A percentile compares a stretch with the other conserved stretches of the same genome.
These are phyloP conservation scores for Hericium rajendrae DNA, from an alignment of 768 basidiomycete species.

Conservation along the genomic window DNA sequence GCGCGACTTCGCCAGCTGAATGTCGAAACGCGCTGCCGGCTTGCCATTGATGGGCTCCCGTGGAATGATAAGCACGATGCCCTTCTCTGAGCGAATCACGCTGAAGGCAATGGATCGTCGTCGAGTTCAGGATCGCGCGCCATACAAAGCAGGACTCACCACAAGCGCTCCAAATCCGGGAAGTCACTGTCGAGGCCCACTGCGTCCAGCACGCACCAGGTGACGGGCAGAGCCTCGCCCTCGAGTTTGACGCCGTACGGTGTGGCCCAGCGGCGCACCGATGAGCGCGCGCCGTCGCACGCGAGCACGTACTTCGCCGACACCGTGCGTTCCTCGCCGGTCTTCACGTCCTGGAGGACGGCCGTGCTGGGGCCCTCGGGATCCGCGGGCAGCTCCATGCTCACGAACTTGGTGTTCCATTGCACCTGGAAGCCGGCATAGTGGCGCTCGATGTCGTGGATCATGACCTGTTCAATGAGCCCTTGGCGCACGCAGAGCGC, in stretches of 20 bases:
- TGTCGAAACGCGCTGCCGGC: conserved; percentile 5
- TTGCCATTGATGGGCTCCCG: conserved; percentile 7
- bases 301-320: conserved; percentile 2
- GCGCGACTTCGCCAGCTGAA: conserved; percentile 4
- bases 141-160: background rate
- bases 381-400: conserved; percentile 2
- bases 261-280: conserved; percentile 1
- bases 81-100: conserved; percentile 3
- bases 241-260: conserved; percentile 1
- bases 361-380: background rate
- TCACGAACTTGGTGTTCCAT: conserved; percentile 3
- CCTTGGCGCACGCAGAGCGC: conserved; percentile 3
- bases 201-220: conserved; percentile 7
- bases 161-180: conserved; percentile 6
- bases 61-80: conserved; percentile 5
- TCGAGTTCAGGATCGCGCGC: background rate
- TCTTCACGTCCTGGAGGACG: background rate
- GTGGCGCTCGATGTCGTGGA: conserved; percentile 3
- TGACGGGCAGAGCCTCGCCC: conserved; percentile 3
- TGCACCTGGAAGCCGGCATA: conserved; percentile 2
- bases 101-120: background rate
- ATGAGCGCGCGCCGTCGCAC: conserved; percentile 2
- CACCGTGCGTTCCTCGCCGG: conserved; percentile 1
- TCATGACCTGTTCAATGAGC: conserved; percentile 5
- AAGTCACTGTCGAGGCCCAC: conserved; percentile 6